Percentiles rank a stretch among this genome's conserved stretches.
phyloP scores from a whole-genome alignment of 371 early-diverging fungal species.

The Sporodiniella umbellata region DNA sequence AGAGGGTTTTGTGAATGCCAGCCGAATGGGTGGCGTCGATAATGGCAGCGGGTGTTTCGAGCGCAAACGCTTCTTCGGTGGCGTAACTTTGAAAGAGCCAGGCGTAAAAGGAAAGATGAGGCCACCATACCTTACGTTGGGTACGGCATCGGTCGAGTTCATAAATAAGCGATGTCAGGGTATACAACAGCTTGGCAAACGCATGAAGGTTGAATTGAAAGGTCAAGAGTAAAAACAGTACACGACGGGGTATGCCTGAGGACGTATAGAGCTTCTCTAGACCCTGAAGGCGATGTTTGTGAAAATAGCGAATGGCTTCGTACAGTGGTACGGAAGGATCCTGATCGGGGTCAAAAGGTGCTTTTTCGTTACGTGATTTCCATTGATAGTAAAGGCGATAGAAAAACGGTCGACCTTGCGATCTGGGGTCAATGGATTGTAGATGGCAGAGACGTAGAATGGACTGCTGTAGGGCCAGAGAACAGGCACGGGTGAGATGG shows the following conservation, averaged over 20 bases:
- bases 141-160: slow-evolving; percentile 33
- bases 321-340: slow-evolving; percentile 33
- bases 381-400: slow-evolving; percentile 23
- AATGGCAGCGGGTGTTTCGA: slow-evolving; percentile 26
- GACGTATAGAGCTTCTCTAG: slow-evolving; percentile 25
- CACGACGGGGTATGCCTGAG: slow-evolving; percentile 28
- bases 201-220: slow-evolving; percentile 44
- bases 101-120: slow-evolving; percentile 23
- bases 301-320: slow-evolving; percentile 32
- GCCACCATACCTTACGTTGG: slow-evolving; percentile 26
- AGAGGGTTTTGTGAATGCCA: slow-evolving; percentile 13
- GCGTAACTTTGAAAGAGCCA: slow-evolving; percentile 13
- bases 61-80: slow-evolving; percentile 15
- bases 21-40: slow-evolving; percentile 7
- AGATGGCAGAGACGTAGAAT: slow-evolving; percentile 27
- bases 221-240: slow-evolving; percentile 34
- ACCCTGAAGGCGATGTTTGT: slow-evolving; percentile 28
- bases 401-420: slow-evolving; percentile 28
- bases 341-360: slow-evolving; percentile 1
- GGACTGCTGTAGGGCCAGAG: slow-evolving; percentile 26
- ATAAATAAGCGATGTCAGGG: slow-evolving; percentile 36
- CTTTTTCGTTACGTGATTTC: slow-evolving; percentile 8
- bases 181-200: slow-evolving; percentile 40
- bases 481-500: slow-evolving; percentile 34
- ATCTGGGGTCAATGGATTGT: slow-evolving; percentile 34